phyloP scores from a whole-genome alignment of 164 flowering plant genomes.

The Liriodendron chinense region DNA sequence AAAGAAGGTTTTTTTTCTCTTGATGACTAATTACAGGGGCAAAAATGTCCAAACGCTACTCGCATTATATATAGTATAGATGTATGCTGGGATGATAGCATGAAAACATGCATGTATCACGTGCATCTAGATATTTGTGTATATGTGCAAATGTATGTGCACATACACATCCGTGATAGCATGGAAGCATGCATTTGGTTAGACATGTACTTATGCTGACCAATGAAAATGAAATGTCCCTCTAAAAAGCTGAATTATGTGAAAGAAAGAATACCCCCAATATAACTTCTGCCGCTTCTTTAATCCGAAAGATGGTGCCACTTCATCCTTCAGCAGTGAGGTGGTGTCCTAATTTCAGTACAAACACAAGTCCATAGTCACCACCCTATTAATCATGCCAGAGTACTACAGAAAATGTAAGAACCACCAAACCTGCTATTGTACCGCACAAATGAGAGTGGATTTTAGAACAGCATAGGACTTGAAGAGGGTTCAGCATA shows the following conservation, averaged over 20 bases:
- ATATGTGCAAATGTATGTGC: too few relatives aligned
- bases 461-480: background rate
- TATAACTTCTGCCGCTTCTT: constrained; percentile 53
- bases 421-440: background rate
- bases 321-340: constrained; percentile 24
- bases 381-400: background rate
- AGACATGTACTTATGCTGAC: background rate
- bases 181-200: background rate
- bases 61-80: too few relatives aligned
- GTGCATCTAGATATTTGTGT: too few relatives aligned
- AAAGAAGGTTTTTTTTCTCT: too few relatives aligned
- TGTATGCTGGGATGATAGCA: too few relatives aligned
- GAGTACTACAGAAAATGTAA: background rate
- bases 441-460: background rate
- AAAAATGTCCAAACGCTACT: too few relatives aligned
- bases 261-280: constrained; percentile 53
- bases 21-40: too few relatives aligned
- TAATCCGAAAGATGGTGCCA: constrained; percentile 7
- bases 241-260: background rate
- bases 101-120: too few relatives aligned
- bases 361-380: background rate
- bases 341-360: background rate
- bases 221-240: background rate
- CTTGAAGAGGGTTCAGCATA: background rate
- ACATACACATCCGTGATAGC: background rate